Evolutionary conservation across 1,284 basidiomycete species (phyloP).

Genomic region (Pseudozyma sp.): DNA sequence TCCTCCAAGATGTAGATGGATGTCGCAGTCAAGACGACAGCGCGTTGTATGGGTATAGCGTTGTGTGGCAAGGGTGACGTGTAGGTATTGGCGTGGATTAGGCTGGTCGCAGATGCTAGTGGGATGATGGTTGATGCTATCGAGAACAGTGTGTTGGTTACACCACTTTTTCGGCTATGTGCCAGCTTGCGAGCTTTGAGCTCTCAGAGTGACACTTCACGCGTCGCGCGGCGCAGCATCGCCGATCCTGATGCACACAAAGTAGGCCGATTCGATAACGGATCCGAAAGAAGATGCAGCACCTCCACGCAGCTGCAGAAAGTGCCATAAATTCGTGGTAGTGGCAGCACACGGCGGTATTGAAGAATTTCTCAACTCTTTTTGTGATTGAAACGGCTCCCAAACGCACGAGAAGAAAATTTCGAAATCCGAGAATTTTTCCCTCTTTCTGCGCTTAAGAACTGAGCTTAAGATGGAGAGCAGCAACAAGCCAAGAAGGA

Average conservation of each 20-base stretch:
- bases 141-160: slow-evolving; percentile 25
- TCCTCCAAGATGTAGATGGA: too few species aligned
- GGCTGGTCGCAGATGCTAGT: slow-evolving; percentile 8
- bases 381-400: neutral
- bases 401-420: slow-evolving; percentile 47
- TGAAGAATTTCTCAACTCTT: neutral
- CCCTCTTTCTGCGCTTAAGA: slow-evolving; percentile 11
- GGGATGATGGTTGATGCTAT: slow-evolving; percentile 1
- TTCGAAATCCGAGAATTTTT: slow-evolving; percentile 49
- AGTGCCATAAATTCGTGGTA: slow-evolving; percentile 13
- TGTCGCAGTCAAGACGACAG: too few species aligned
- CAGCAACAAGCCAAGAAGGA: neutral
- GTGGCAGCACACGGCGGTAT: slow-evolving; percentile 31
- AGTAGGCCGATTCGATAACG: slow-evolving; percentile 14
- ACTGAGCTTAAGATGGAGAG: slow-evolving; percentile 16
- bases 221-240: slow-evolving; percentile 46
- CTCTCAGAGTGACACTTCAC: slow-evolving; percentile 21
- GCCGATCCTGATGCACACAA: slow-evolving; percentile 13
- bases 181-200: neutral
- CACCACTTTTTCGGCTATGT: slow-evolving; percentile 15
- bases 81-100: neutral
- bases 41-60: too few species aligned
- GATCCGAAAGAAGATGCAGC: slow-evolving; percentile 14
- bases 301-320: neutral
- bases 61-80: neutral